Base-by-base conservation (phyloP, 2,329 filamentous ascomycete species). In the Ambrosiella beaveri region DNA sequence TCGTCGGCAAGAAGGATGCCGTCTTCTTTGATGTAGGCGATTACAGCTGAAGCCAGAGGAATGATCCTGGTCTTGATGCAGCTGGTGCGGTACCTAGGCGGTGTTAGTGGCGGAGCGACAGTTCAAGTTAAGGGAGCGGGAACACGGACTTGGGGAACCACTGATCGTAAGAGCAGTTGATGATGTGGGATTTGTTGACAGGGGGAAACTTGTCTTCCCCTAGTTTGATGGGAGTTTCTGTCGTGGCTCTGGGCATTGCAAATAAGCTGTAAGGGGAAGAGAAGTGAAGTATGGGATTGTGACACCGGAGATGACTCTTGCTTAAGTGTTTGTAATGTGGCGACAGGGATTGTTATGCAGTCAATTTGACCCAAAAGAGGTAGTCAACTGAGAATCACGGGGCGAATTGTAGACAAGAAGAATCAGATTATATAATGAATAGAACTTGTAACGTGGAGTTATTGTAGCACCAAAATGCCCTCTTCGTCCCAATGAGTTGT, bases 161-260 rank as follows among this genome's bases (percentile, higher is more conserved):
- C 61, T 78, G 80, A 68, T 95, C 86, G 70, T 94, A 96, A 47
- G 93, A 94, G 71, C 91, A 98, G 70, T 96, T 86, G 57, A 95
- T 74, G 61, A 98, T 94, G 66, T 98, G 91, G 52, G 85, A 80
- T 67, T 84, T 86, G 38, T 83, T 88, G 59, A 95, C 79, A 0
- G 88, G 88, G 17, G 89, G 86, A 66, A 98, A 97, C 17, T 80
- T 80, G 15, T 53, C 36, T 13, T 57, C 56, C 88, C 39, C 53
- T 13, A 37, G 40, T 4, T n/a, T 52, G 15, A 27, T 15, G 17
- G 51, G 37, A 39, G 41, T 17, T 17, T 52, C 38, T 5, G 37
- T 36, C 13, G 39, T 56, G 19, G 58, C 54, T 54, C 52, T 52
- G 36, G 59, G 56, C 59, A 61, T 61, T 35, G 17, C 55, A 17